Percentiles rank a stretch among this genome's conserved stretches.
Evolutionary conservation across 2,329 filamentous ascomycete genomes (phyloP).

Genomic region (Xenosphaeropsis pyriputrescens): DNA sequence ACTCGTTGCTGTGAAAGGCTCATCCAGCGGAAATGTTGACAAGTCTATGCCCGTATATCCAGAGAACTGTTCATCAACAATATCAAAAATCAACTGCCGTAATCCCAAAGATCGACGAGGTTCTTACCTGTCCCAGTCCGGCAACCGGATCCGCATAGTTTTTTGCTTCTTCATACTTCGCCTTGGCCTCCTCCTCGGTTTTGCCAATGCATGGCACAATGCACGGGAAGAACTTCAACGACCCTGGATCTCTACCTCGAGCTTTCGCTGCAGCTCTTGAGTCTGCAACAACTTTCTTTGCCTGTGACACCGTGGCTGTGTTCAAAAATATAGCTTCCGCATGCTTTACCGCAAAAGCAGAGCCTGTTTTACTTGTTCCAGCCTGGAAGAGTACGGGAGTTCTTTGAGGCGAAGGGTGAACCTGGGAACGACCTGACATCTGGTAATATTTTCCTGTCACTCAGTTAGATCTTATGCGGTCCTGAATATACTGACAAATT

Average conservation of each 20-base stretch:
- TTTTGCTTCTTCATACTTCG: conserved; percentile 44
- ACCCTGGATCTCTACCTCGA: conserved; percentile 36
- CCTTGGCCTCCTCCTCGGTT: conserved; percentile 49
- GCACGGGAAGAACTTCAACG: conserved; percentile 52
- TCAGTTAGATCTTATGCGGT: too few species aligned
- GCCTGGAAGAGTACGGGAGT: conserved; percentile 55
- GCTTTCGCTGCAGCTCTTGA: conserved; percentile 37
- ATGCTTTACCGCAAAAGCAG: conserved; percentile 50
- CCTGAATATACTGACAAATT: conserved; percentile 29
- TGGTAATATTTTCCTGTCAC: too few species aligned
- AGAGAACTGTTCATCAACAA: conserved; percentile 28
- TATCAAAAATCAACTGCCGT: too few species aligned
- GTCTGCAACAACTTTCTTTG: conserved; percentile 34
- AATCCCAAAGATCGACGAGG: too few species aligned
- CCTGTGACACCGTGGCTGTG: conserved; percentile 43
- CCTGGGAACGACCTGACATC: conserved; percentile 17
- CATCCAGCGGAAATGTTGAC: conserved; percentile 29
- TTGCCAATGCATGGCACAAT: conserved; percentile 47
- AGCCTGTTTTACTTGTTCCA: conserved; percentile 48
- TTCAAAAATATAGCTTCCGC: conserved; percentile 57
- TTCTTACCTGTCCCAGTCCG: conserved; percentile 35
- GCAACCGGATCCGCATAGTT: conserved; percentile 47
- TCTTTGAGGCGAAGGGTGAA: conserved; percentile 46
- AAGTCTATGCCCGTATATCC: conserved; percentile 58
- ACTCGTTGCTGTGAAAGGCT: neutral